Percentiles rank a stretch among this genome's conserved stretches.
Evolutionary conservation across 2,329 filamentous ascomycete species (phyloP).

Genomic region (Talaromyces sp.): DNA sequence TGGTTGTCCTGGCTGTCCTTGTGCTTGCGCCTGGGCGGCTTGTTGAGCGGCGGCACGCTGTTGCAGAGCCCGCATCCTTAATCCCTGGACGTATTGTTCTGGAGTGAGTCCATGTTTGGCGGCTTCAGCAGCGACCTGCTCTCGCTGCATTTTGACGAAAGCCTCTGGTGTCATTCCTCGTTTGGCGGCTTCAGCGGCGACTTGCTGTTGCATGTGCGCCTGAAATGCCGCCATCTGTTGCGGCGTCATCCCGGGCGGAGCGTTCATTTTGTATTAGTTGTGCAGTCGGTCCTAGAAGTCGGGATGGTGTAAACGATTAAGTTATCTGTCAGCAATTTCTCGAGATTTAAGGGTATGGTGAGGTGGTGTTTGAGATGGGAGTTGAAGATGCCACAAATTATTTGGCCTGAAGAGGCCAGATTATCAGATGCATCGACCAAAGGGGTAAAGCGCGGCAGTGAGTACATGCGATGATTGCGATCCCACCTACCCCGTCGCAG

Average conservation of each 20-base stretch:
- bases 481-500: background rate
- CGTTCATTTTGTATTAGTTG: conserved; percentile 33
- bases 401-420: conserved; percentile 19
- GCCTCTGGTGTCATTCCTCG: conserved; percentile 80
- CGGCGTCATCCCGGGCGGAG: conserved; percentile 59
- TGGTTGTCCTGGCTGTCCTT: conserved; percentile 26
- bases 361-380: background rate
- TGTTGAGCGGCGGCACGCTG: conserved; percentile 41
- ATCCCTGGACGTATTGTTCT: conserved; percentile 49
- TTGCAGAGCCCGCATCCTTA: conserved; percentile 49
- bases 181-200: conserved; percentile 78
- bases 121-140: conserved; percentile 47
- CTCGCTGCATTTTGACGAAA: conserved; percentile 66
- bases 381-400: conserved; percentile 7
- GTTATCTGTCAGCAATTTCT: background rate
- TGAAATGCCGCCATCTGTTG: conserved; percentile 70
- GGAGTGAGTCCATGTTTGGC: conserved; percentile 54
- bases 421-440: conserved; percentile 14
- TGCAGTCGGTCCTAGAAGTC: background rate
- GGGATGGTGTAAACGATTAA: background rate
- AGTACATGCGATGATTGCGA: conserved; percentile 1
- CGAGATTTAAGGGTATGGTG: too few relatives aligned
- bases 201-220: conserved; percentile 69
- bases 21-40: conserved; percentile 27
- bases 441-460: conserved; percentile 16